Conservation (phyloP, 495 filamentous ascomycete genomes). For the Penicillium coffeae region DNA sequence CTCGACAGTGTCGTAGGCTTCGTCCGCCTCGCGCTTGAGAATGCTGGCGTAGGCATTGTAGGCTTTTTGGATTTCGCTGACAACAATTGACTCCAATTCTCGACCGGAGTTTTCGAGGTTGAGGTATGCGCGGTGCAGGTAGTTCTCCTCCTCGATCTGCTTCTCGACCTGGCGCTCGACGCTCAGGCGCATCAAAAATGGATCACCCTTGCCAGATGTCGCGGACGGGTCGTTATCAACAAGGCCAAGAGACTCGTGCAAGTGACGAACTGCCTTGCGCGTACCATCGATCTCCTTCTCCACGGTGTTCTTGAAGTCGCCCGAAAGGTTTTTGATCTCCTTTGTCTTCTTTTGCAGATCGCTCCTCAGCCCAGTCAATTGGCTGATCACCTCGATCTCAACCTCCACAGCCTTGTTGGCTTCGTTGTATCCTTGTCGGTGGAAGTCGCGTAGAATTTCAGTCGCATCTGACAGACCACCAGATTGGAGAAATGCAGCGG, state of each 20-base stretch:
- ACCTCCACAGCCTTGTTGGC: constrained; percentile 88
- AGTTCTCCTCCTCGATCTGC: constrained; percentile 96
- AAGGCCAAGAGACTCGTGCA: constrained; percentile 76
- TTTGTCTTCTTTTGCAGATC: constrained; percentile 95
- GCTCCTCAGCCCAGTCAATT: constrained; percentile 76
- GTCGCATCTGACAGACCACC: constrained; percentile 84
- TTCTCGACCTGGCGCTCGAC: constrained; percentile 86
- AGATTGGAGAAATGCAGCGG: constrained; percentile 66
- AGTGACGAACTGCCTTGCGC: constrained; percentile 63
- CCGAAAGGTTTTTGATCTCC: constrained; percentile 87
- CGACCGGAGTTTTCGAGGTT: constrained; percentile 93
- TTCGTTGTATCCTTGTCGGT: constrained; percentile 75
- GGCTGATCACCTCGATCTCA: constrained; percentile 83
- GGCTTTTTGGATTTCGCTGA: constrained; percentile 94
- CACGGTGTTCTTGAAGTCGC: constrained; percentile 86
- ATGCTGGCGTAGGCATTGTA: constrained; percentile 91
- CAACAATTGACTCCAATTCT: constrained; percentile 91
- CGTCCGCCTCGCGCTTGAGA: constrained; percentile 82
- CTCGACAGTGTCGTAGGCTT: constrained; percentile 71
- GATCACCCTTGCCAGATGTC: constrained; percentile 81
- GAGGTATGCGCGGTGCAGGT: constrained; percentile 87
- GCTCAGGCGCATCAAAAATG: constrained; percentile 76
- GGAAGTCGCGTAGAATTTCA: constrained; percentile 73
- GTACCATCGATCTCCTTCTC: constrained; percentile 54
- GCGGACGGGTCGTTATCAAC: constrained; percentile 71